Conservation (phyloP, 2,329 filamentous ascomycete species). For the Lachnellula hyalina region DNA sequence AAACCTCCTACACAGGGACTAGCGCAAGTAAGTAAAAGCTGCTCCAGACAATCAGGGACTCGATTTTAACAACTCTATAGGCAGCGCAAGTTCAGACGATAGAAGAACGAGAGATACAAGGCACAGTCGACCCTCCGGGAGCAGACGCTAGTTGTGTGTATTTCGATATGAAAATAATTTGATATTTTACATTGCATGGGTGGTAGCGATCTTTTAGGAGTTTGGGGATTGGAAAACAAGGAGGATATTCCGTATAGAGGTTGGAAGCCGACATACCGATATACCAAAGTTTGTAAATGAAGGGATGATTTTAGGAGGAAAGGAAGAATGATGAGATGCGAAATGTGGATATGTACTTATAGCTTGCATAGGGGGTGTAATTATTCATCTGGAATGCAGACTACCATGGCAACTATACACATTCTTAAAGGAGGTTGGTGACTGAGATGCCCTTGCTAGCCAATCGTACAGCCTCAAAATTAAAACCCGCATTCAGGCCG, state of each 20-base stretch:
- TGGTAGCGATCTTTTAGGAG: neutral
- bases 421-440: neutral
- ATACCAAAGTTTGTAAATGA: neutral
- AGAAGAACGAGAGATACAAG: constrained; percentile 25
- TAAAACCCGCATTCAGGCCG: neutral
- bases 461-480: neutral
- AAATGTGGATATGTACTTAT: constrained; percentile 1
- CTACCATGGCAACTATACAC: neutral
- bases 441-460: neutral
- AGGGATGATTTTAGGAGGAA: neutral
- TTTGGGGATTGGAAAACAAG: neutral
- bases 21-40: constrained; percentile 28
- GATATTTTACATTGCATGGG: neutral
- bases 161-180: neutral
- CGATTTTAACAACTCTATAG: constrained; percentile 19
- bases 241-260: neutral
- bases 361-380: neutral
- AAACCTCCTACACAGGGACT: constrained; percentile 29
- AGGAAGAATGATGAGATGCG: neutral
- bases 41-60: neutral
- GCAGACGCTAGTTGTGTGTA: neutral
- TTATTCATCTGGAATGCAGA: neutral
- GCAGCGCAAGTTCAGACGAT: constrained; percentile 29
- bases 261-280: neutral
- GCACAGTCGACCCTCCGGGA: constrained; percentile 7